phyloP scores from a whole-genome alignment of 805 yeast genomes.

The Suhomyces kilbournensis region DNA sequence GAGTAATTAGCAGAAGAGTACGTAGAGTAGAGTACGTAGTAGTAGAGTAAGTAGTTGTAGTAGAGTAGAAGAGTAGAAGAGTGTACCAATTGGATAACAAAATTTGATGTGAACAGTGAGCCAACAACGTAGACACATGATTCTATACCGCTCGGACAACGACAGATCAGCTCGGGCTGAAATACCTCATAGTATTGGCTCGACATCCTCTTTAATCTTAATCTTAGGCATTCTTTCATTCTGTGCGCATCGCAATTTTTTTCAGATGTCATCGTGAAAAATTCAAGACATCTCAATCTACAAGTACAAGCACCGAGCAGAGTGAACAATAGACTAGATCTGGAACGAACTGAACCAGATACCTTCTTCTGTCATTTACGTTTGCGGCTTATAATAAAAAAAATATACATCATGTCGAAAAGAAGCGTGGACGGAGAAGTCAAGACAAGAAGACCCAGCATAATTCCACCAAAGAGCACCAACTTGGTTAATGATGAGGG shows the following conservation, averaged over 20 bases:
- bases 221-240: no score
- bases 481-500: conserved; percentile 44
- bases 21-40: no score
- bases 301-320: neutral
- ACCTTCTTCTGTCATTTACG: neutral
- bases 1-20: no score
- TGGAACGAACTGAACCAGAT: neutral
- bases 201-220: no score
- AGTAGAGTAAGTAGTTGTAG: no score
- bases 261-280: conserved; percentile 1
- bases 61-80: no score
- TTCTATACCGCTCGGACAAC: no score
- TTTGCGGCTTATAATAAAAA: neutral
- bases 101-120: no score
- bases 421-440: conserved; percentile 4
- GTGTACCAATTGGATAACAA: no score
- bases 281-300: neutral
- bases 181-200: no score
- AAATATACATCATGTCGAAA: conserved; percentile 1
- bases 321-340: neutral
- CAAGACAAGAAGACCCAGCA: conserved; percentile 5
- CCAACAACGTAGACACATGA: no score
- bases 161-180: no score
- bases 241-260: conserved; percentile 2
- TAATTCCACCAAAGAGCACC: conserved; percentile 1